Evolutionary conservation across 208 protist species (phyloP), one percentile per base, ranked within the genome.

Genomic region (Acanthamoeba quina): DNA sequence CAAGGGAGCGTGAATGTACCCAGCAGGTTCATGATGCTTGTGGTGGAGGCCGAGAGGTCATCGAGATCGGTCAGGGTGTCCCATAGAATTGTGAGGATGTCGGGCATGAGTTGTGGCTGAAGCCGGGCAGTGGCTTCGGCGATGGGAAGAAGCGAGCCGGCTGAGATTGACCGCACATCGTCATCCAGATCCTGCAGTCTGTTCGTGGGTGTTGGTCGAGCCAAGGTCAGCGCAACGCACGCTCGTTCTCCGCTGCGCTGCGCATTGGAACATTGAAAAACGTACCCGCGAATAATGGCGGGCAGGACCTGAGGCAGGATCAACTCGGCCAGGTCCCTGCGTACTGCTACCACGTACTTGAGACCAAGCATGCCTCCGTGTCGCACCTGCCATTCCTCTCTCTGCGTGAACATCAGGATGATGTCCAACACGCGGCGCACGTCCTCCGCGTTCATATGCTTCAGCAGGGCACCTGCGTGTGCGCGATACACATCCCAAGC

Each of bases 31-130:
- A 98, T 82, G 1, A 97, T 66, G 78, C 91, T 93, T 19, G 93
- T 56, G 17, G 97, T 98, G 6, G 97, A 98, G 3, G 95, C 66
- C 0, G 97, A 94, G 1, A 98, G 90, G 78, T 98, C 97, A 90
- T 98, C 97, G 21, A 98, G 49, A 34, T 97, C 91, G 3, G 95
- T 54, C 0, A 98, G 93, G 3, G 92, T 82, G 52, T 98, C 96
- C 97, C 97, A 98, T 6, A 98, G 96, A 19, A 97, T 82, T 1
- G 58, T 54, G 29, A 97, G 62, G 19, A 98, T 80, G n/a, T 92
- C 11, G 6, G 89, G 54, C 5, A 97, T n/a, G 5, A 90, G 49
- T n/a, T 47, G 74, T 64, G 44, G 41, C 52, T 26, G 82, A 60
- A 2, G 92, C 29, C 41, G 93, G 6, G 44, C 29, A 1, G 41